Evolutionary conservation across 169 alveolate genomes (phyloP).

Genomic region (Theileria sp.): DNA sequence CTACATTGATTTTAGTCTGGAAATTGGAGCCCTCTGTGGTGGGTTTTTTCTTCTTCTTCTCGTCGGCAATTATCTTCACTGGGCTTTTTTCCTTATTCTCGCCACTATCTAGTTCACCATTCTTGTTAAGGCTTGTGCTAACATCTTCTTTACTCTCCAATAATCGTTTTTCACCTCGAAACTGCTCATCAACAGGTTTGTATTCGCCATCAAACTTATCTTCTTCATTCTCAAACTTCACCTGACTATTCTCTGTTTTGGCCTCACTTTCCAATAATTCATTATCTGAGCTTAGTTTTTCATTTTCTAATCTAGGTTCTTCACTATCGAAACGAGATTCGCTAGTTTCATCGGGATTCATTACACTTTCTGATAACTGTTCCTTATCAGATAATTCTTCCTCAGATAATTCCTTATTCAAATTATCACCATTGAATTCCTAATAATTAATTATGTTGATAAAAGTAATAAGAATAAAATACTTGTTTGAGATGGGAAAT

Average conservation of each 20-base stretch:
- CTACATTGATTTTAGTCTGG: slow-evolving; percentile 76
- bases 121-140: neutral
- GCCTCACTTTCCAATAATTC: neutral
- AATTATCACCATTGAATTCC: neutral
- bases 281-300: neutral
- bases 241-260: slow-evolving; percentile 1
- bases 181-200: neutral
- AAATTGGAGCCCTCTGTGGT: slow-evolving; percentile 79
- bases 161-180: neutral
- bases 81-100: slow-evolving; percentile 11
- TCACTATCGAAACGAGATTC: neutral
- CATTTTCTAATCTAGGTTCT: neutral
- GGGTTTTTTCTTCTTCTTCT: slow-evolving; percentile 72
- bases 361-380: neutral
- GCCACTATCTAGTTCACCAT: neutral
- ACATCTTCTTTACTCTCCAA: neutral
- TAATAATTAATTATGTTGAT: neutral
- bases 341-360: neutral
- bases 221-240: neutral
- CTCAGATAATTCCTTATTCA: neutral
- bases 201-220: neutral
- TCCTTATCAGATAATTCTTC: neutral
- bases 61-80: slow-evolving; percentile 10
- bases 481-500: neutral
- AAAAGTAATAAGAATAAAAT: neutral